Percentiles rank a stretch among this genome's conserved stretches.
Evolutionary conservation across 2,329 filamentous ascomycete genomes (phyloP).

Genomic region (Fusarium sp.): DNA sequence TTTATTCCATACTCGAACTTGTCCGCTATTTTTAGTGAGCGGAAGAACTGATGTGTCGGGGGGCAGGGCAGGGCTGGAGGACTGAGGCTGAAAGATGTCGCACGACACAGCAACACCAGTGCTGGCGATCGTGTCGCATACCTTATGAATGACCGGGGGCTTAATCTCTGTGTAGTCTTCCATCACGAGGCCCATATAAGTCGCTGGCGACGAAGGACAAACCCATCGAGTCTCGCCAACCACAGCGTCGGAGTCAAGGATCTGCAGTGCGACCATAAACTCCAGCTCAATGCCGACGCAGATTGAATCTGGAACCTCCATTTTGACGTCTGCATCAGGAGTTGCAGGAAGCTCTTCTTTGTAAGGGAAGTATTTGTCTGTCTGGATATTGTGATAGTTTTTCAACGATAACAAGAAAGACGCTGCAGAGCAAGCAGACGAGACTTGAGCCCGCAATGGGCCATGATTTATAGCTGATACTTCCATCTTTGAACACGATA

Average conservation of each 20-base stretch:
- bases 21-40: constrained; percentile 17
- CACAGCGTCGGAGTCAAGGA: constrained; percentile 1
- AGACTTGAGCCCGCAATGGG: constrained; percentile 15
- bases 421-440: constrained; percentile 22
- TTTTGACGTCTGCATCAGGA: neutral
- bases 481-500: constrained; percentile 28
- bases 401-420: constrained; percentile 2
- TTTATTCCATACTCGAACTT: constrained; percentile 38
- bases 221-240: constrained; percentile 23
- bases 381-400: constrained; percentile 11
- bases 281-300: constrained; percentile 45
- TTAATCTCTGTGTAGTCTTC: constrained; percentile 18
- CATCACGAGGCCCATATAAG: constrained; percentile 25
- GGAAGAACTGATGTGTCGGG: constrained; percentile 20
- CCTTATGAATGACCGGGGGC: constrained; percentile 29
- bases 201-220: constrained; percentile 18
- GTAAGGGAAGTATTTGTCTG: constrained; percentile 2
- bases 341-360: neutral
- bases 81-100: constrained; percentile 4
- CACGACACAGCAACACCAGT: constrained; percentile 38
- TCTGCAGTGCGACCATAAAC: constrained; percentile 42
- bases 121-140: constrained; percentile 38
- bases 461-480: constrained; percentile 27
- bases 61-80: constrained; percentile 10
- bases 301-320: constrained; percentile 23